These are phyloP conservation scores for Spathaspora sp. DNA, from an alignment of 805 yeast species.

Conservation along the genomic window DNA sequence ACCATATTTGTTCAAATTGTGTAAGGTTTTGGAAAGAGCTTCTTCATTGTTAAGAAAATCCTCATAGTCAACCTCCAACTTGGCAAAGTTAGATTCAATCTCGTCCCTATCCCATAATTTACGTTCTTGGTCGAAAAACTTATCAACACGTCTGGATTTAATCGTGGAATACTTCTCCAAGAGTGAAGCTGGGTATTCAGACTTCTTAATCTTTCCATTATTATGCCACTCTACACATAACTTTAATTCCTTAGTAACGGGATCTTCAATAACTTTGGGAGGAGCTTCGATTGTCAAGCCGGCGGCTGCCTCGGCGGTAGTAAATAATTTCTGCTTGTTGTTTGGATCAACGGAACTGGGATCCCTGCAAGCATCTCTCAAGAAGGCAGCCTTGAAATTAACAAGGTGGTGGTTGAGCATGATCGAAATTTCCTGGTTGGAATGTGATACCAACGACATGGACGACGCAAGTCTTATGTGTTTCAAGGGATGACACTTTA, in stretches of 20 bases:
- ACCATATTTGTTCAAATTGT: constrained; percentile 53
- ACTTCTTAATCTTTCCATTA: constrained; percentile 18
- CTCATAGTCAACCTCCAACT: constrained; percentile 27
- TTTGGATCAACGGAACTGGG: constrained; percentile 47
- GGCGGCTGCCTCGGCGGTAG: constrained; percentile 48
- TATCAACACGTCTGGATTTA: constrained; percentile 29
- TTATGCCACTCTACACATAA: constrained; percentile 41
- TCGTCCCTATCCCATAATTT: constrained; percentile 37
- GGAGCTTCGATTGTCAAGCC: constrained; percentile 38
- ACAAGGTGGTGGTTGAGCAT: constrained; percentile 20
- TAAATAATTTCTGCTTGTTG: constrained; percentile 60
- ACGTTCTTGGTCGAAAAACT: constrained; percentile 29
- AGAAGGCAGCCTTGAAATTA: constrained; percentile 48
- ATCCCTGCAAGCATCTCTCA: constrained; percentile 62
- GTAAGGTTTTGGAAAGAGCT: constrained; percentile 35
- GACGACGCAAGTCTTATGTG: constrained; percentile 1
- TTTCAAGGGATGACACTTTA: background rate
- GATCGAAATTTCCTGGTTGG: constrained; percentile 23
- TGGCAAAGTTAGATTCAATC: constrained; percentile 16
- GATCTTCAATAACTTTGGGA: constrained; percentile 20
- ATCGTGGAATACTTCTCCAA: constrained; percentile 40
- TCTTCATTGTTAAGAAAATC: constrained; percentile 35
- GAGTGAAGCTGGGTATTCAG: constrained; percentile 44
- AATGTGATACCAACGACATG: constrained; percentile 2
- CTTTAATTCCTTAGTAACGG: constrained; percentile 12